phyloP scores from a whole-genome alignment of 371 early-diverging fungal genomes.

The Zopfochytrium polystomum region DNA sequence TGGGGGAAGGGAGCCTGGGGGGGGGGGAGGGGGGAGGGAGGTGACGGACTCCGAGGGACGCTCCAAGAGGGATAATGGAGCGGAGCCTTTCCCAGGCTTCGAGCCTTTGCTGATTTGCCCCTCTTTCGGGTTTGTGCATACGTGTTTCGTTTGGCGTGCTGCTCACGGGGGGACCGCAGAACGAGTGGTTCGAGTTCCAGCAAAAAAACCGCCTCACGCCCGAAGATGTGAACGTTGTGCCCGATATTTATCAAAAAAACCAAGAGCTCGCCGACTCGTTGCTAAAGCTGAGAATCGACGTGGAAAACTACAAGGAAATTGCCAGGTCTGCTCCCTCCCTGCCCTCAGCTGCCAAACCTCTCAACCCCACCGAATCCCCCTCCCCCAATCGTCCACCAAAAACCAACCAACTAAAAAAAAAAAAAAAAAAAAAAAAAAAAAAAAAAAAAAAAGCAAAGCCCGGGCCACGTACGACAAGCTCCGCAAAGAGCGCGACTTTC shows the following conservation, averaged over 20 bases:
- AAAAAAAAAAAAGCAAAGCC: conserved; percentile 38
- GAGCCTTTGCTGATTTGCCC: too few relatives aligned
- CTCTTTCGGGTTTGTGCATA: too few relatives aligned
- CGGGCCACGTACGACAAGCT: conserved; percentile 51
- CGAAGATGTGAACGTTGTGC: conserved; percentile 45
- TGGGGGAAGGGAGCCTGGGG: too few relatives aligned
- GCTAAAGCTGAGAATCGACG: conserved; percentile 45
- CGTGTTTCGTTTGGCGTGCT: too few relatives aligned
- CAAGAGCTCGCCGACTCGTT: conserved; percentile 47
- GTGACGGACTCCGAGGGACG: too few relatives aligned
- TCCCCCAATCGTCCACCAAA: not conserved
- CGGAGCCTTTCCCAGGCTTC: too few relatives aligned
- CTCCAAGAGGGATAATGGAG: too few relatives aligned
- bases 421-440: too few relatives aligned
- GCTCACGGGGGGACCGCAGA: too few relatives aligned
- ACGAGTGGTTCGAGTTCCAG: conserved; percentile 56
- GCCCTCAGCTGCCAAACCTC: not conserved
- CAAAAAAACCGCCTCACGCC: conserved; percentile 38
- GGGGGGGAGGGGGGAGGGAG: too few relatives aligned
- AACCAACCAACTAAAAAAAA: not conserved
- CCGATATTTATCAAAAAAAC: conserved; percentile 50
- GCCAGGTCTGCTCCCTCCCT: conserved; percentile 31
- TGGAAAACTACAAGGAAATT: conserved; percentile 48
- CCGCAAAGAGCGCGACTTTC: conserved; percentile 54
- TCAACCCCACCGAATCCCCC: too few relatives aligned